These are phyloP conservation scores for Polytrichum commune DNA, from an alignment of 225 moss, liverwort and hornwort species.

Conservation along the genomic window DNA sequence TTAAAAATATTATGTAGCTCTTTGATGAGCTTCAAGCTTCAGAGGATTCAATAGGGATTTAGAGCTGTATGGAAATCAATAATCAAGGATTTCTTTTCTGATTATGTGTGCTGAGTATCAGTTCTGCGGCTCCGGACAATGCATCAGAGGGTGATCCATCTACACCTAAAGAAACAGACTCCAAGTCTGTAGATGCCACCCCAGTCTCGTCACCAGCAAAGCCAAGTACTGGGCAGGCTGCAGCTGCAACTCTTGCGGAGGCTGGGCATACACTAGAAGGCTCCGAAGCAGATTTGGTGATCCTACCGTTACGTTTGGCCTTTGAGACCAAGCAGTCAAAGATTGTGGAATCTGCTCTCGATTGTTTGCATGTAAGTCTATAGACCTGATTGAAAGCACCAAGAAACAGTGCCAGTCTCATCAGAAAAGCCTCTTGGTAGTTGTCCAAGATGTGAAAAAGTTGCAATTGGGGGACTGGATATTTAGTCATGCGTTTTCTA, in stretches of 20 bases:
- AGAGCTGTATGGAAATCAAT: no score
- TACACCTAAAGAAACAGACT: slow-evolving; percentile 44
- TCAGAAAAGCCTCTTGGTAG: no score
- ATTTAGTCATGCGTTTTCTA: no score
- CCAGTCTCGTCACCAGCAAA: slow-evolving; percentile 47
- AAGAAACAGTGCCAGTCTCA: no score
- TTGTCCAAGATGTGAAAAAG: no score
- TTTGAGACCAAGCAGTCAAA: slow-evolving; percentile 98
- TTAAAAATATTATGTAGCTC: no score
- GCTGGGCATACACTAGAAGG: slow-evolving; percentile 89
- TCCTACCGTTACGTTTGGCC: slow-evolving; percentile 87
- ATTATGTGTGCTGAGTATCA: slow-evolving; percentile 16
- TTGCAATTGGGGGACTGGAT: no score
- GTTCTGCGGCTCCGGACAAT: slow-evolving; percentile 64
- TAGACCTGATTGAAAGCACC: no score
- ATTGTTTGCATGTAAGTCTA: slow-evolving; percentile 87
- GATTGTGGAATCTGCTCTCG: slow-evolving; percentile 94
- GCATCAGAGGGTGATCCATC: slow-evolving; percentile 54
- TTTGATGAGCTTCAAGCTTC: no score
- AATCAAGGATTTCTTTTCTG: no score
- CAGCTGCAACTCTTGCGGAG: slow-evolving; percentile 93
- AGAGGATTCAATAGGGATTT: no score
- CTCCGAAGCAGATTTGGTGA: slow-evolving; percentile 94
- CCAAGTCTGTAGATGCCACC: slow-evolving; percentile 44
- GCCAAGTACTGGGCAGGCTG: slow-evolving; percentile 84